Conservation (phyloP, 495 filamentous ascomycete species). For the Neurospora sp. region DNA sequence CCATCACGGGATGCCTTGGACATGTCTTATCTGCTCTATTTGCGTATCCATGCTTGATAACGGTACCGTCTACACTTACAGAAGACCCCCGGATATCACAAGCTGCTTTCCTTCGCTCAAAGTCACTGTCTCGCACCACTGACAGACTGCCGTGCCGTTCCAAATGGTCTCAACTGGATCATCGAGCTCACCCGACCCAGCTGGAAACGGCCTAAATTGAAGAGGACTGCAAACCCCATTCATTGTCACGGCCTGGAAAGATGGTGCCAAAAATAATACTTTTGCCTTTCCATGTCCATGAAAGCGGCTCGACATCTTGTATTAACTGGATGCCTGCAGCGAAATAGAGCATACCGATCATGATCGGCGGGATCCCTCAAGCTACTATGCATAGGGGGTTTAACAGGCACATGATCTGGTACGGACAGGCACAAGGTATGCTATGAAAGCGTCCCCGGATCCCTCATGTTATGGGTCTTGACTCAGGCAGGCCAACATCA, state of each 20-base stretch:
- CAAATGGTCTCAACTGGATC: not conserved
- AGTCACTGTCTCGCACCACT: not conserved
- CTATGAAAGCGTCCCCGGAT: not conserved
- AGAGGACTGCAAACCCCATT: not conserved
- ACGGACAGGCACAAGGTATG: not conserved
- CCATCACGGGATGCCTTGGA: not conserved
- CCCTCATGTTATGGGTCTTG: not conserved
- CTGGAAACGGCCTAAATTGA: not conserved
- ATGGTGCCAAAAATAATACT: not conserved
- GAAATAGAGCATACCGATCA: not conserved
- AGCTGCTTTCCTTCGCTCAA: not conserved
- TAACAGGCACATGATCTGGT: not conserved
- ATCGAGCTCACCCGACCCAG: not conserved
- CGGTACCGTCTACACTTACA: not conserved
- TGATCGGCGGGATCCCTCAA: not conserved
- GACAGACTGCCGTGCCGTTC: not conserved
- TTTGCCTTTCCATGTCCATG: not conserved
- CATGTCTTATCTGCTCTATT: not conserved
- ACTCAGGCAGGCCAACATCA: not conserved
- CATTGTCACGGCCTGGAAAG: not conserved
- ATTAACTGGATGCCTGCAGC: not conserved
- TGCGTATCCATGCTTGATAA: not conserved
- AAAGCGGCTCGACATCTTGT: not conserved
- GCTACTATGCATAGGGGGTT: not conserved
- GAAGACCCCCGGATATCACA: not conserved